These are phyloP conservation scores for Senna siamea DNA, from an alignment of 306 rosid genomes.

Conservation along the genomic window DNA sequence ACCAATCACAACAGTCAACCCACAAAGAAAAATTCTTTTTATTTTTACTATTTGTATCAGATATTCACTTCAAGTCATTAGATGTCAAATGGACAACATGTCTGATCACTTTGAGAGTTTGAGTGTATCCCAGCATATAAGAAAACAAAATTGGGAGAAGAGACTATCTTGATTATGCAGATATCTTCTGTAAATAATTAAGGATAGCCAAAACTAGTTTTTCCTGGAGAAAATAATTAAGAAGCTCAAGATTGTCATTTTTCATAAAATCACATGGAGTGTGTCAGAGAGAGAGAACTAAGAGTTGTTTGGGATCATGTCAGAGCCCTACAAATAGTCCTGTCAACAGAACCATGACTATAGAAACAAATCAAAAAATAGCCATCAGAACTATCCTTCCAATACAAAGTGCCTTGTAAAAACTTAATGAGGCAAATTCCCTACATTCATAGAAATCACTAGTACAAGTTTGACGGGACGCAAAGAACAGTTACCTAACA, in stretches of 20 bases:
- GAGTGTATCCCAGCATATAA: conserved; percentile 12
- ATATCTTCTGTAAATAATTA: not conserved
- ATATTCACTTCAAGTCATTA: conserved; percentile 2
- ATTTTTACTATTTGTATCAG: not conserved
- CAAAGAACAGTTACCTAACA: not conserved
- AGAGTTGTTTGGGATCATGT: conserved; percentile 12
- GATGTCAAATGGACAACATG: not conserved
- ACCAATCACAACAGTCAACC: conserved; percentile 18
- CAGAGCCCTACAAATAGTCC: conserved; percentile 12
- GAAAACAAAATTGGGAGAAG: not conserved
- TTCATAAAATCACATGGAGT: not conserved
- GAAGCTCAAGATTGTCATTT: conserved; percentile 10
- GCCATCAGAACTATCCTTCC: conserved; percentile 11
- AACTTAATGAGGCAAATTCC: conserved; percentile 12
- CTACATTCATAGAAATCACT: not conserved
- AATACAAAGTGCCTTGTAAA: conserved; percentile 13
- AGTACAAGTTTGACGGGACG: not conserved
- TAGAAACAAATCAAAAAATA: not conserved
- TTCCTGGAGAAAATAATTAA: not conserved
- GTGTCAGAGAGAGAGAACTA: not conserved
- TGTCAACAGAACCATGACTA: conserved; percentile 15
- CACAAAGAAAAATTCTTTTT: conserved; percentile 9
- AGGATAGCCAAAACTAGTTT: conserved; percentile 1
- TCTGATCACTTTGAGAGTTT: too few relatives aligned
- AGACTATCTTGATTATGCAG: not conserved